Evolutionary conservation across 75 land plant genomes (phyloP), one percentile per base, ranked within the genome.

Genomic region (Isoetes taiwanensis): DNA sequence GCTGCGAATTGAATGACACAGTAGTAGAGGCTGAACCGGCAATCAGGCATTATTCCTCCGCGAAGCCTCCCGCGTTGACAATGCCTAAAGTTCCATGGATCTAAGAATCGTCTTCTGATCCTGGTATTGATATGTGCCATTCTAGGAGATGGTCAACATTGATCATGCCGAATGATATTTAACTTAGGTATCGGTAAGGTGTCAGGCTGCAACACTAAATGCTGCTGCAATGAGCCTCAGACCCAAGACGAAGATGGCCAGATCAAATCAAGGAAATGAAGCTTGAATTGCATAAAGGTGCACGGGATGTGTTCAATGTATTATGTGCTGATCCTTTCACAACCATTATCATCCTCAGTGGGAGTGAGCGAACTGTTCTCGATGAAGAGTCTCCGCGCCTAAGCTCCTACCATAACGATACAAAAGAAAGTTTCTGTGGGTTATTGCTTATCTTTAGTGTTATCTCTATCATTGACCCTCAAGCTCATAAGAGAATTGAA

Each of bases 241-340:
- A 55, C 32, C 83, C 83, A 33, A 81, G 90, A 55, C 66, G 96
- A 63, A 72, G 85, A 78, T 81, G 81, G 34, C 75, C 71, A 14
- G 85, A 80, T 52, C 99, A 94, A 58, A 84, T 84, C 26, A 81
- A 72, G 63, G 99, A 94, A 60, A 89, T 89, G 96, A 87, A 82
- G 26, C 79, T 82, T 24, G 73, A 77, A 56, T 65, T 94, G 57
- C 96, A 94, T 59, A 86, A 90, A 19, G 77, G 73, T 1, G 32
- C 88, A 28, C 73, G 66, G 59, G 82, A 59, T 14, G 59, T 88
- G n/a, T 59, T 94, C 50, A 41, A 40, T 25, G 61, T 62, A 58
- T 71, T 89, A 1, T 84, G 96, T 72, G 66, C 54, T 61, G 99
- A 94, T 70, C 83, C 80, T 41, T 77, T 67, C 21, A 94, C 98